phyloP scores from a whole-genome alignment of 768 basidiomycete genomes.

The Leucocoprinus leucothites region DNA sequence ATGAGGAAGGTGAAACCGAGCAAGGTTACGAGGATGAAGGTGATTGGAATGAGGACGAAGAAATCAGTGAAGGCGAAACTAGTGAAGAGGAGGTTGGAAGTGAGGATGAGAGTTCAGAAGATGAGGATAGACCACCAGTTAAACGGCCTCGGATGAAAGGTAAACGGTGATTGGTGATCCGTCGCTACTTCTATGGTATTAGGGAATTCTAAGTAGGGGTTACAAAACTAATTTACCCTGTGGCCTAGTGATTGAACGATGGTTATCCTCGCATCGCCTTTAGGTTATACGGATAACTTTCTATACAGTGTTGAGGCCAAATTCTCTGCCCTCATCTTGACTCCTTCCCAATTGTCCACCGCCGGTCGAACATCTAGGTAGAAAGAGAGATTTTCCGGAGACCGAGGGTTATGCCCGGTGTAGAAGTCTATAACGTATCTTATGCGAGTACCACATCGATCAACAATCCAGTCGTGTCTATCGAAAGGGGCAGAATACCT shows the following conservation, averaged over 20 bases:
- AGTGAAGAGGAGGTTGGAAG: conserved; percentile 36
- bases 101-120: conserved; percentile 47
- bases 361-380: conserved; percentile 95
- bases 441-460: conserved; percentile 84
- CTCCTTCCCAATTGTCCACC: conserved; percentile 91
- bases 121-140: conserved; percentile 39
- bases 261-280: neutral
- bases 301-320: conserved; percentile 17
- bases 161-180: conserved; percentile 29
- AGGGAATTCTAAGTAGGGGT: neutral
- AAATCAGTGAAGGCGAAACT: conserved; percentile 55
- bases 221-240: neutral
- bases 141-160: conserved; percentile 55
- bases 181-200: conserved; percentile 10
- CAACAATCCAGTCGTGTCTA: conserved; percentile 94
- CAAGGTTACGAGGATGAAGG: conserved; percentile 36
- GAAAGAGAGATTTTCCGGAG: conserved; percentile 69
- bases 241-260: too few species aligned
- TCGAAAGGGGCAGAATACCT: conserved; percentile 97
- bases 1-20: conserved; percentile 33
- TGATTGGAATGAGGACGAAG: conserved; percentile 58
- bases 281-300: conserved; percentile 8
- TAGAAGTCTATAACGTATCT: conserved; percentile 99
- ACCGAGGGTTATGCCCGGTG: conserved; percentile 60
- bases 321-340: conserved; percentile 71